Percentiles rank a stretch among this genome's conserved stretches.
These are phyloP conservation scores for Leccinum broughii DNA, from an alignment of 768 basidiomycete species.

Conservation along the genomic window DNA sequence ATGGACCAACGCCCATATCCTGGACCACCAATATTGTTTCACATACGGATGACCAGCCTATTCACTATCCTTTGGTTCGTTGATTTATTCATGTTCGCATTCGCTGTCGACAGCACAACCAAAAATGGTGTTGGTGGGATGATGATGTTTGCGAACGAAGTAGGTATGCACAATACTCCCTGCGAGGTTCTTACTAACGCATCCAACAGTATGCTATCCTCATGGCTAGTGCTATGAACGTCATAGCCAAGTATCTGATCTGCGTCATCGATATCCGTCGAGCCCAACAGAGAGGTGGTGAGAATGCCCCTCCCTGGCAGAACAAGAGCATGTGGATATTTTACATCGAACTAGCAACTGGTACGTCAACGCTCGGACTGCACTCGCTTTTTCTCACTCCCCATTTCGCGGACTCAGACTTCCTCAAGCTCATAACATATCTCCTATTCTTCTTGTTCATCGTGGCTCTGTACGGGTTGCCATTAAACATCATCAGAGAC, in stretches of 20 bases:
- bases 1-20: constrained; percentile 97
- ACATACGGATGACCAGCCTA: constrained; percentile 75
- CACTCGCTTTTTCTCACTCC: constrained; percentile 7
- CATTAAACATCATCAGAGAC: constrained; percentile 95
- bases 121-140: constrained; percentile 82
- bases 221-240: constrained; percentile 75
- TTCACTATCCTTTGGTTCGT: constrained; percentile 73
- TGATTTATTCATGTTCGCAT: constrained; percentile 75
- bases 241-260: constrained; percentile 79
- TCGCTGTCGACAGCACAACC: constrained; percentile 80
- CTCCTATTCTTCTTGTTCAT: constrained; percentile 93
- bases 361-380: constrained; percentile 43
- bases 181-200: constrained; percentile 12
- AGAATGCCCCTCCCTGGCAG: constrained; percentile 92
- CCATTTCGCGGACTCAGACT: constrained; percentile 56
- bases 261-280: constrained; percentile 80
- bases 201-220: constrained; percentile 78
- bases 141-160: constrained; percentile 95
- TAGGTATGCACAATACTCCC: constrained; percentile 35
- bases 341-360: constrained; percentile 90
- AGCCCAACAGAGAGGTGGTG: constrained; percentile 74
- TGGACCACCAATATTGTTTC: constrained; percentile 79
- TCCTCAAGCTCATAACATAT: constrained; percentile 90
- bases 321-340: constrained; percentile 97
- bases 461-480: constrained; percentile 91